Evolutionary conservation across 371 early-diverging fungal genomes (phyloP).

Genomic region (Blyttiomyces sp.): DNA sequence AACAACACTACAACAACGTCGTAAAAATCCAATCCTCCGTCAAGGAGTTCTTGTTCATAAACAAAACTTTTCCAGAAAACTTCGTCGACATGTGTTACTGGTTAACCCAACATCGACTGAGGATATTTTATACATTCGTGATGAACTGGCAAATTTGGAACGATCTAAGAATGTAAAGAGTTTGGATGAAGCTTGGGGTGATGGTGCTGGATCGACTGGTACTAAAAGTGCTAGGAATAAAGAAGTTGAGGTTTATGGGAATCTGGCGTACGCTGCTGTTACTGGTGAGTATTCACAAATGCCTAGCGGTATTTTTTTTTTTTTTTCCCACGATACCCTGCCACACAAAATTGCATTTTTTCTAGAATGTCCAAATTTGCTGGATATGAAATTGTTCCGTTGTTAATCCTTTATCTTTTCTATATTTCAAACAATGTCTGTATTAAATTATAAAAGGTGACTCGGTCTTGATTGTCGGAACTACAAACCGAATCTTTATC

Average conservation of each 20-base stretch:
- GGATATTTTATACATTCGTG: constrained; percentile 4
- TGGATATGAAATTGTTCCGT: not conserved
- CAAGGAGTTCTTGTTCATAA: no score
- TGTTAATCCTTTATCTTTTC: not conserved
- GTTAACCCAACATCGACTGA: constrained; percentile 1
- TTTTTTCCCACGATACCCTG: not conserved
- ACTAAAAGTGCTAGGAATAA: not conserved
- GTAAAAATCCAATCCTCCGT: no score
- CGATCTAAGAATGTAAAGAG: not conserved
- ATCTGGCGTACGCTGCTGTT: constrained; percentile 17
- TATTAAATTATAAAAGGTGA: not conserved
- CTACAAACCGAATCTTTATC: constrained; percentile 3
- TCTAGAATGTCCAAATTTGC: not conserved
- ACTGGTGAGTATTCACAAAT: not conserved
- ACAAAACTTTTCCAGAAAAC: no score
- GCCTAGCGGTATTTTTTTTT: not conserved
- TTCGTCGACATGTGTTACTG: constrained; percentile 1
- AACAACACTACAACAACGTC: no score
- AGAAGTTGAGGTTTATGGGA: constrained; percentile 14
- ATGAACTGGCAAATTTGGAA: constrained; percentile 3
- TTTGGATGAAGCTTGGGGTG: constrained; percentile 9
- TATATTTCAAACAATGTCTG: not conserved
- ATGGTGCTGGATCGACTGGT: not conserved
- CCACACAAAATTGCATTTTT: not conserved
- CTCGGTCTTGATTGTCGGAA: constrained; percentile 1